Conservation (phyloP, 2,329 filamentous ascomycete species). For the Nectriaceae sp. region DNA sequence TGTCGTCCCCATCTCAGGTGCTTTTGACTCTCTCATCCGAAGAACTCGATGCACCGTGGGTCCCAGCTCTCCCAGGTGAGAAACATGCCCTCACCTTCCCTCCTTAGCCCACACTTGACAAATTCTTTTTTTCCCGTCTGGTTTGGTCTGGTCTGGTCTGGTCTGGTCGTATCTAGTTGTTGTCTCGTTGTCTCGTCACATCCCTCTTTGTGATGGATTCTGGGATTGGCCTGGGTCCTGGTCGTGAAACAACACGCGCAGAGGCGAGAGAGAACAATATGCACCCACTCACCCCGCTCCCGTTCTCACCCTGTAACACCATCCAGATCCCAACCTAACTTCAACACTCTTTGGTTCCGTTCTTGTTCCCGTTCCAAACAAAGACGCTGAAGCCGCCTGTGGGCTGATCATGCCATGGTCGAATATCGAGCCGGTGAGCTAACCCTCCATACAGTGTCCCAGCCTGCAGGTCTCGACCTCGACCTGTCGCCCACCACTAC, state of each 20-base stretch:
- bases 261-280: slow-evolving; percentile 27
- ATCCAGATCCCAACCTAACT: slow-evolving; percentile 13
- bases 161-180: slow-evolving; percentile 1
- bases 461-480: slow-evolving; percentile 19
- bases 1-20: slow-evolving; percentile 24
- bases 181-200: slow-evolving; percentile 8
- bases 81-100: slow-evolving; percentile 15
- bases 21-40: slow-evolving; percentile 18
- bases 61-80: slow-evolving; percentile 24
- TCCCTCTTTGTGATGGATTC: slow-evolving; percentile 16
- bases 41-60: slow-evolving; percentile 19
- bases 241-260: slow-evolving; percentile 15
- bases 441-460: slow-evolving; percentile 29
- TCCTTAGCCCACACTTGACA: slow-evolving; percentile 4
- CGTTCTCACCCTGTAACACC: slow-evolving; percentile 18
- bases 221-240: slow-evolving; percentile 19
- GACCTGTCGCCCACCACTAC: slow-evolving; percentile 12
- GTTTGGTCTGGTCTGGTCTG: slow-evolving; percentile 3
- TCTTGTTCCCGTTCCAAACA: slow-evolving; percentile 13
- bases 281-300: slow-evolving; percentile 22
- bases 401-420: slow-evolving; percentile 28
- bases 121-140: not conserved
- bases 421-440: slow-evolving; percentile 28
- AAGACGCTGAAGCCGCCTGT: not conserved
- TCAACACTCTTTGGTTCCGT: slow-evolving; percentile 14